Evolutionary conservation across 23 red algal genomes (phyloP).

Genomic region (Porphyridium purpureum): DNA sequence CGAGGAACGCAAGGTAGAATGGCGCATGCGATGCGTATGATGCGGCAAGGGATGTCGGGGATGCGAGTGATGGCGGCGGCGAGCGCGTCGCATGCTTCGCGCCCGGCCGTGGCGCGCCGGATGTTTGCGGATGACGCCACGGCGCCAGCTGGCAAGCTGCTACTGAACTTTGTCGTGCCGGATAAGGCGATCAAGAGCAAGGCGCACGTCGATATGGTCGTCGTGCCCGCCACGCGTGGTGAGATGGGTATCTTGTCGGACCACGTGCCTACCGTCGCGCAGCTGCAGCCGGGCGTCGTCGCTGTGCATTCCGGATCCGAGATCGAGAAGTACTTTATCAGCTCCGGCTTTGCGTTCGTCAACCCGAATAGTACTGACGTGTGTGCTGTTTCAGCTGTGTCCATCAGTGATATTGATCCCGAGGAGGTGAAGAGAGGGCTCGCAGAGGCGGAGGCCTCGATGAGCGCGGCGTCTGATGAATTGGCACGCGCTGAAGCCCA

Average conservation of each 20-base stretch:
- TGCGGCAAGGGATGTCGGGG: no score
- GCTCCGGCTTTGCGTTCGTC: slow-evolving; percentile 90
- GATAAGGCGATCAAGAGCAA: slow-evolving; percentile 29
- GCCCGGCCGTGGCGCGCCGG: background rate
- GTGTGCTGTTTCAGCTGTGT: slow-evolving; percentile 74
- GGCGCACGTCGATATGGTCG: slow-evolving; percentile 62
- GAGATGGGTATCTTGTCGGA: slow-evolving; percentile 88
- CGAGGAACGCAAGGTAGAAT: no score
- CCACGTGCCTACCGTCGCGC: slow-evolving; percentile 90
- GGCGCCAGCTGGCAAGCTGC: slow-evolving; percentile 24
- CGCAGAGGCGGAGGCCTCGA: slow-evolving; percentile 43
- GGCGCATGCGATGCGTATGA: no score
- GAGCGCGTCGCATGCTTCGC: background rate
- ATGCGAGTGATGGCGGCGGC: background rate
- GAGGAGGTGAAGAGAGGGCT: slow-evolving; percentile 57
- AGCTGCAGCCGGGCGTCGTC: slow-evolving; percentile 82
- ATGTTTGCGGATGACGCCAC: background rate
- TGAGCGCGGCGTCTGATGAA: slow-evolving; percentile 38
- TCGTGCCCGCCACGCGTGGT: slow-evolving; percentile 70
- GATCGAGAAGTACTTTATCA: slow-evolving; percentile 89
- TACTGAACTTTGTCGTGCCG: slow-evolving; percentile 49
- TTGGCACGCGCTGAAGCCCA: slow-evolving; percentile 67
- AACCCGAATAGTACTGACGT: slow-evolving; percentile 82
- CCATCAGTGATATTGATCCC: slow-evolving; percentile 77
- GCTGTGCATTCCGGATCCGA: slow-evolving; percentile 27